Evolutionary conservation across 805 yeast genomes (phyloP), one percentile per base, ranked within the genome.

Genomic region (Zygosaccharomyces bisporus): DNA sequence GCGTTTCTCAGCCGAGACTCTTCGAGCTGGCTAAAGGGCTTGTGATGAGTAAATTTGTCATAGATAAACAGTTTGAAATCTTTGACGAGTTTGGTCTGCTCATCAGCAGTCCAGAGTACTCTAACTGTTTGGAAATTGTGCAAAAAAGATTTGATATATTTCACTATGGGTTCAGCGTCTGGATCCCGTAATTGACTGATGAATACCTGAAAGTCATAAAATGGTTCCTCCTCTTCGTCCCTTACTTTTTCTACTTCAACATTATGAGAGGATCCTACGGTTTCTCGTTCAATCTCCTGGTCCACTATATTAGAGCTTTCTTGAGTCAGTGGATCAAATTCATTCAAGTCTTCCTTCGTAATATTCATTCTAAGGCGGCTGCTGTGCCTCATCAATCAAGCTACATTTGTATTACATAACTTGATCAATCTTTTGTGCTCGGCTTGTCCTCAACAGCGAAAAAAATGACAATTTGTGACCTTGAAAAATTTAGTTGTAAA

Each of bases 121-220:
- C 81, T 77, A 39, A 76, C 71, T 41, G 60, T 56, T 3, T 51
- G 51, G 53, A 91, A 93, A 45, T 88, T 91, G 34, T 73, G 76
- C 35, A 95, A 67, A 56, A 93, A 95, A 1, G 96, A 87, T 55
- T 83, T 80, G 32, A 90, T 77, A 58, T 91, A 93, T 45, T 87
- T 76, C 4, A 90, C 89, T 29, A 89, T 76, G 0, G 98, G 97
- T 46, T 87, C 95, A 4, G 98, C 96, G 43, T 75, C 73, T 51
- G 81, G 83, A 41, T 77, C 74, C 47, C 83, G 81, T 52, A 93
- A 73, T 52, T 83, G 86, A 9, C 73, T 71, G 31, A 89, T 70
- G 60, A 93, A 93, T 18, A 74, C 65, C 60, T 87, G 96, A 62
- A 91, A 93, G 61, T 93, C 95, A 65, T 91, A 90, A 35, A 46